Evolutionary conservation across 1,284 basidiomycete genomes (phyloP), one percentile per base, ranked within the genome.

Genomic region (Xerocomus subilludens): DNA sequence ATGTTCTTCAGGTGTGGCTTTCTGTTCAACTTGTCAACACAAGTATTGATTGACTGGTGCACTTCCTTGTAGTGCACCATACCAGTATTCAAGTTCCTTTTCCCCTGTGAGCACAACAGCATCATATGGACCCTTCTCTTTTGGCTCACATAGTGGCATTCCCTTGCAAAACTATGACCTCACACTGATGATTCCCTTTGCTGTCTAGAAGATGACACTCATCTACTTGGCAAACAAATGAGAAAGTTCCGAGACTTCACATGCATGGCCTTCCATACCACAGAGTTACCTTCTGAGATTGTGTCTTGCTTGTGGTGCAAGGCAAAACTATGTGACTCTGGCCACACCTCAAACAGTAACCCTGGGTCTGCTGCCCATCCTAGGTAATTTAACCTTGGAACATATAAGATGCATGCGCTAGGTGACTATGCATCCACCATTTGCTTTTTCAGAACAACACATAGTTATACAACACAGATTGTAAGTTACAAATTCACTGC

Each of bases 141-240:
- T 33, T 42, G 49, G 2, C 66, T 77, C 10, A 71, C 73, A 20
- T 35, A 78, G 3, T 80, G 79, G 80, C 83, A 84, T 66, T 76
- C 73, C 0, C 73, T 84, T 0, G 81, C 81, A 2, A 84, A 84
- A 42, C 49, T 80, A 4, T 67, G 71, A 11, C 55, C 77, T 2
- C 83, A 84, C 23, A 79, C 80, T 0, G 74, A 78, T 1, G 20
- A 65, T 5, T 72, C 72, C 0, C 69, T 79, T 7, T 0, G 0
- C 3, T 23, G 55, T 4, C 72, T 79, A 3, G 64, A 76, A 2
- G 9, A 69, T 1, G 49, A n/a, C 2, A 67, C 59, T 1, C 3
- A 16, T 9, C 14, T 23, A 5, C 58, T 75, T 10, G 62, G 71
- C 2, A 6, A 3, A 2, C 67, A 76, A 59, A 45, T 79, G 0